phyloP scores from a whole-genome alignment of 1,284 basidiomycete species.

The Stereum hirsutum region DNA sequence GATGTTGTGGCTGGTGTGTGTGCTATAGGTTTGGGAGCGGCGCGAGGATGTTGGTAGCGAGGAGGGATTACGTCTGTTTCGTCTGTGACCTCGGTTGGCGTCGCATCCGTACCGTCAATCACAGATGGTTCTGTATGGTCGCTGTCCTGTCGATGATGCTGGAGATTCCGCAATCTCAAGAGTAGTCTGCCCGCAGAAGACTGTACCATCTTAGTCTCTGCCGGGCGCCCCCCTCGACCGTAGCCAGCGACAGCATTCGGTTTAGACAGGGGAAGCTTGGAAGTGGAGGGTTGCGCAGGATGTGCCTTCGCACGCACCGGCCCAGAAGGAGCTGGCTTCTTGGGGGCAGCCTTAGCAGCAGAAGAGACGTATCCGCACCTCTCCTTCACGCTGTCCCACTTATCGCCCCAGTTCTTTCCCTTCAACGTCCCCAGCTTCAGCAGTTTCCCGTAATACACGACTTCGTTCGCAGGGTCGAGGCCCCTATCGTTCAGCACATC shows the following conservation, averaged over 20 bases:
- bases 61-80: slow-evolving; percentile 16
- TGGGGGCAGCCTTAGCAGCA: no score
- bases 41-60: neutral
- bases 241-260: no score
- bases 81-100: slow-evolving; percentile 9
- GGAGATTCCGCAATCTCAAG: slow-evolving; percentile 9
- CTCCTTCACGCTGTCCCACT: slow-evolving; percentile 62
- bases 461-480: slow-evolving; percentile 69
- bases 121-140: slow-evolving; percentile 2
- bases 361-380: slow-evolving; percentile 33
- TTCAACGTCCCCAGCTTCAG: slow-evolving; percentile 71
- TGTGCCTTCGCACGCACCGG: slow-evolving; percentile 6
- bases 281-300: slow-evolving; percentile 1
- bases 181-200: slow-evolving; percentile 12
- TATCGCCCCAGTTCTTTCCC: slow-evolving; percentile 67
- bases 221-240: no score
- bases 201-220: no score
- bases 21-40: slow-evolving; percentile 9
- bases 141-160: slow-evolving; percentile 6
- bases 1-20: no score
- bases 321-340: slow-evolving; percentile 1
- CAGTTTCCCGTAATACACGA: slow-evolving; percentile 71
- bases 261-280: slow-evolving; percentile 6
- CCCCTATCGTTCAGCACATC: slow-evolving; percentile 63
- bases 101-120: slow-evolving; percentile 6